Evolutionary conservation across 2,329 filamentous ascomycete species (phyloP).

Genomic region (Arachnomyces sp.): DNA sequence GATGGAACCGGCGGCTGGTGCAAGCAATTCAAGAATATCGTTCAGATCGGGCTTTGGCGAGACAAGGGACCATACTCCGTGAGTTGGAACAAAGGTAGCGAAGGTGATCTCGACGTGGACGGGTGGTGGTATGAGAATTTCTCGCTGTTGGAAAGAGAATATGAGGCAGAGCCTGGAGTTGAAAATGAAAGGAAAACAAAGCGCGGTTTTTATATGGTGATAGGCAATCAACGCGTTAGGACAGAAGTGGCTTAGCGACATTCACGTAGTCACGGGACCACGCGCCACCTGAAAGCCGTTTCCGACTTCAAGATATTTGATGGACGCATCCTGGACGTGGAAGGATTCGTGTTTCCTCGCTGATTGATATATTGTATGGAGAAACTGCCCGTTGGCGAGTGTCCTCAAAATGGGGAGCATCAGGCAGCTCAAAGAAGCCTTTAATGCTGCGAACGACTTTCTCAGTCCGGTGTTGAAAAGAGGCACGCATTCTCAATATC

Average conservation of each 20-base stretch:
- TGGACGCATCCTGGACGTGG: too few relatives aligned
- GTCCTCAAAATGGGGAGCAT: slow-evolving; percentile 22
- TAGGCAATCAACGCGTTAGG: too few relatives aligned
- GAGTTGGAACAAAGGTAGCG: too few relatives aligned
- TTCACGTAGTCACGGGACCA: slow-evolving; percentile 2
- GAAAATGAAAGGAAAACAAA: slow-evolving; percentile 4
- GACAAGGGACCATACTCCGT: too few relatives aligned
- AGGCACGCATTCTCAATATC: slow-evolving; percentile 28
- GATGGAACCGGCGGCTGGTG: slow-evolving; percentile 4
- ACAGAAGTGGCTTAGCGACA: too few relatives aligned
- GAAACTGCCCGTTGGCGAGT: not conserved
- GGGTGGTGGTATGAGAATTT: too few relatives aligned
- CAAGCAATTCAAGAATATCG: not conserved
- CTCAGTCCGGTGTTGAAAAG: slow-evolving; percentile 32
- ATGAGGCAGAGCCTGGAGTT: too few relatives aligned
- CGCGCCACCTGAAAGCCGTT: too few relatives aligned
- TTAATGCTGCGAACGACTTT: slow-evolving; percentile 28
- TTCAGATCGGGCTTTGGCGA: slow-evolving; percentile 9
- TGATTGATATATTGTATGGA: not conserved
- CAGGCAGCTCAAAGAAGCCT: slow-evolving; percentile 21
- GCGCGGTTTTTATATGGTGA: not conserved
- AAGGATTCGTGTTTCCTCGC: too few relatives aligned
- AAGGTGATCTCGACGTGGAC: too few relatives aligned
- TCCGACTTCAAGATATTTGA: too few relatives aligned
- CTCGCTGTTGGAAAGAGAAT: too few relatives aligned